Conservation (phyloP, 306 rosid genomes). For the Abrus pulchellus region DNA sequence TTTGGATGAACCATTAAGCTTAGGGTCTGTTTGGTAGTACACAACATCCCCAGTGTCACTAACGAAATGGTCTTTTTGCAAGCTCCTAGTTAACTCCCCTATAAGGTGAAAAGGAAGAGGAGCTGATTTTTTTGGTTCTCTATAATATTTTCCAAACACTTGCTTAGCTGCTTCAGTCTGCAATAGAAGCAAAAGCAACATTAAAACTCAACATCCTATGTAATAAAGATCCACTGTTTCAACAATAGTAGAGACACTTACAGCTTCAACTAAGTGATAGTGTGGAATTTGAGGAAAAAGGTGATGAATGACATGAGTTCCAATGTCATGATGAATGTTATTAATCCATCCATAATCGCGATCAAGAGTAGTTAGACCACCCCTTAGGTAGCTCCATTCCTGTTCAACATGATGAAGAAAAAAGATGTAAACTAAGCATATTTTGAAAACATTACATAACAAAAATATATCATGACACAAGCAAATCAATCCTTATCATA, state of each 20-base stretch:
- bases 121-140: constrained; percentile 78
- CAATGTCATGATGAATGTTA: constrained; percentile 83
- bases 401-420: constrained; percentile 40
- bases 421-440: neutral
- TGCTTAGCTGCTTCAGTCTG: constrained; percentile 95
- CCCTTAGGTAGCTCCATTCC: constrained; percentile 86
- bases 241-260: constrained; percentile 59
- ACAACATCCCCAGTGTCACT: constrained; percentile 90
- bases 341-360: constrained; percentile 94
- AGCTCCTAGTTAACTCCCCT: constrained; percentile 73
- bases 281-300: constrained; percentile 89
- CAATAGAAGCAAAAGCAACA: constrained; percentile 42
- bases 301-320: constrained; percentile 85
- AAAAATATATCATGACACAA: neutral
- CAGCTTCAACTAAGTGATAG: constrained; percentile 87
- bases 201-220: constrained; percentile 13
- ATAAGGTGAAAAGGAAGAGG: constrained; percentile 86
- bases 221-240: neutral
- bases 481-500: neutral
- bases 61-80: constrained; percentile 80
- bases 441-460: neutral
- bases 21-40: constrained; percentile 80
- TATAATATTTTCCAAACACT: constrained; percentile 81
- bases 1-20: constrained; percentile 50
- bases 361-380: constrained; percentile 84